These are phyloP conservation scores for Citeromyces siamensis DNA, from an alignment of 1,139 yeast species.

Conservation along the genomic window DNA sequence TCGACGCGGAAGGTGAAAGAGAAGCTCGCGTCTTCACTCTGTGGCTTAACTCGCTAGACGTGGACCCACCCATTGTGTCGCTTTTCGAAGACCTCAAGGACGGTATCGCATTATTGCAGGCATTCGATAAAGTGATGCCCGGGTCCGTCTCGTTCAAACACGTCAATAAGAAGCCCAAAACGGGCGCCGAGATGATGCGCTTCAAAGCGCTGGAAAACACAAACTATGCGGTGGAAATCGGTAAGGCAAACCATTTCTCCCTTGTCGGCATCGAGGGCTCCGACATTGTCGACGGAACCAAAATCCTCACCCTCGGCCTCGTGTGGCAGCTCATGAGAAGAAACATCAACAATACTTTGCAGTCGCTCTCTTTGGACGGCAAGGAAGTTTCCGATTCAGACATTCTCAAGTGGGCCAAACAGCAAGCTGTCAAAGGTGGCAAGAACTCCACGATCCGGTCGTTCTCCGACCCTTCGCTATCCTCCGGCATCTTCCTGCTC, in stretches of 20 bases:
- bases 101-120: constrained; percentile 81
- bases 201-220: constrained; percentile 95
- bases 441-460: constrained; percentile 60
- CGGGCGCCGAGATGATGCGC: constrained; percentile 64
- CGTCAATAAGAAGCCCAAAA: constrained; percentile 70
- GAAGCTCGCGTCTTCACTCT: constrained; percentile 97
- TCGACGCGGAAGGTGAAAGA: constrained; percentile 99
- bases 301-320: constrained; percentile 80
- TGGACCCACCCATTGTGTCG: constrained; percentile 86
- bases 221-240: constrained; percentile 92
- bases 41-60: constrained; percentile 95
- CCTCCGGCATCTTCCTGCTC: constrained; percentile 70
- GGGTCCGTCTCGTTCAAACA: constrained; percentile 76
- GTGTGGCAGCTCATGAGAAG: constrained; percentile 99
- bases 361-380: constrained; percentile 60
- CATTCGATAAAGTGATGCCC: constrained; percentile 92
- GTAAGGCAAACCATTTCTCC: constrained; percentile 85
- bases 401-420: constrained; percentile 90
- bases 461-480: constrained; percentile 67
- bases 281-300: constrained; percentile 91
- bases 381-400: constrained; percentile 71
- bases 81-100: constrained; percentile 92
- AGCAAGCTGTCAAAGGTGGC: constrained; percentile 76
- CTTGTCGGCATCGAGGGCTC: constrained; percentile 98
- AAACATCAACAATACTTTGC: constrained; percentile 76